Conservation (phyloP, 139 green algal species). For the Monoraphidium neglectum region DNA sequence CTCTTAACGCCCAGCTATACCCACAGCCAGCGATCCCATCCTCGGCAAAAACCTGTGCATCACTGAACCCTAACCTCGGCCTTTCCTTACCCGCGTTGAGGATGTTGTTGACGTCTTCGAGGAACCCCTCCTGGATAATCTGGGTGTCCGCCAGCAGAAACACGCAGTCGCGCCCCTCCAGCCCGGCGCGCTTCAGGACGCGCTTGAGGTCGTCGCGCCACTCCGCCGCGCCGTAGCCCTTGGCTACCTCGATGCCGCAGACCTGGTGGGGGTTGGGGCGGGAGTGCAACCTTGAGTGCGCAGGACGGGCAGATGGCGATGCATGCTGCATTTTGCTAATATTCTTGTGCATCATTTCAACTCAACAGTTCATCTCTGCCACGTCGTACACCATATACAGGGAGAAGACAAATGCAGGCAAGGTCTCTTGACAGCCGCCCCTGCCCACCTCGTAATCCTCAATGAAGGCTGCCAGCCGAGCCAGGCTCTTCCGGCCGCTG, state of each 20-base stretch:
- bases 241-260: constrained; percentile 79
- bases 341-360: no score
- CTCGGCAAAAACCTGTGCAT: not conserved
- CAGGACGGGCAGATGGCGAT: no score
- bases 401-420: no score
- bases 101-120: constrained; percentile 91
- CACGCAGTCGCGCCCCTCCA: constrained; percentile 70
- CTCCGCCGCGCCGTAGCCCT: constrained; percentile 66
- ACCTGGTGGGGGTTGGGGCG: not conserved
- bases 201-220: constrained; percentile 70
- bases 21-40: not conserved
- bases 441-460: constrained; percentile 62
- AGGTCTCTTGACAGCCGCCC: no score
- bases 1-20: no score
- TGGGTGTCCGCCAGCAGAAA: constrained; percentile 89
- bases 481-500: constrained; percentile 73
- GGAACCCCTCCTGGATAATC: constrained; percentile 80
- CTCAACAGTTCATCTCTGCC: no score
- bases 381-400: no score
- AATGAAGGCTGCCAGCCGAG: constrained; percentile 73
- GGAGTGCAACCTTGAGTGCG: no score
- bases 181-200: constrained; percentile 72
- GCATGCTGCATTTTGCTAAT: no score
- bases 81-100: constrained; percentile 69
- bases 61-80: no score